These are phyloP conservation scores for Exophiala calicioides DNA, from an alignment of 2,329 filamentous ascomycete species.

Conservation along the genomic window DNA sequence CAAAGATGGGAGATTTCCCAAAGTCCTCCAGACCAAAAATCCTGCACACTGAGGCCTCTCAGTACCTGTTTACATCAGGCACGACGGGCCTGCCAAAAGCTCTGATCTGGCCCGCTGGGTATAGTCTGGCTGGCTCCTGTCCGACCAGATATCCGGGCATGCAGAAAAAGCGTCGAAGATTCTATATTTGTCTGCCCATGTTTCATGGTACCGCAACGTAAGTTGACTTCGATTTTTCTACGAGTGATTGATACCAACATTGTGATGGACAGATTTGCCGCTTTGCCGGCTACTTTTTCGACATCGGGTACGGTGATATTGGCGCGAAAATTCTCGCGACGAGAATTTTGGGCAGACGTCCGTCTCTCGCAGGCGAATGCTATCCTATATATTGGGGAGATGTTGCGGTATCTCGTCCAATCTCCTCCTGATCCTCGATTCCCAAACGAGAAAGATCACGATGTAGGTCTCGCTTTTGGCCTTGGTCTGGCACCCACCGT, in stretches of 20 bases:
- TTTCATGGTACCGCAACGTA: slow-evolving; percentile 52
- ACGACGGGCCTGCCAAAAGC: slow-evolving; percentile 37
- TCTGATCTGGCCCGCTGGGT: slow-evolving; percentile 21
- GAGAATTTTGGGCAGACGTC: slow-evolving; percentile 27
- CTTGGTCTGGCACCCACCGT: slow-evolving; percentile 20
- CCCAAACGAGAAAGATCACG: slow-evolving; percentile 21
- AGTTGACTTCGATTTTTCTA: not conserved
- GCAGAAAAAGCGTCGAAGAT: slow-evolving; percentile 45
- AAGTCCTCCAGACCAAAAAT: slow-evolving; percentile 20
- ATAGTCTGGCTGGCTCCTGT: slow-evolving; percentile 8
- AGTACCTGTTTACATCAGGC: slow-evolving; percentile 38
- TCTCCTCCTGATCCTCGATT: slow-evolving; percentile 20
- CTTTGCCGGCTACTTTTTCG: slow-evolving; percentile 31
- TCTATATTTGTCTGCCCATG: slow-evolving; percentile 51
- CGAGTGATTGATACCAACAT: not conserved
- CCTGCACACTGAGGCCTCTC: slow-evolving; percentile 17
- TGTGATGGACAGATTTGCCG: slow-evolving; percentile 38
- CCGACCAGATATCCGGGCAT: slow-evolving; percentile 35
- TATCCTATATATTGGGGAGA: slow-evolving; percentile 29
- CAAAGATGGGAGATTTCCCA: slow-evolving; percentile 22
- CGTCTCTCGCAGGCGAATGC: slow-evolving; percentile 24
- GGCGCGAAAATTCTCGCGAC: slow-evolving; percentile 31
- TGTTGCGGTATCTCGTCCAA: slow-evolving; percentile 29
- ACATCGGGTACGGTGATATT: slow-evolving; percentile 21
- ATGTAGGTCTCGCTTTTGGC: slow-evolving; percentile 19